Percentiles rank a stretch among this genome's conserved stretches.
phyloP scores from a whole-genome alignment of 805 yeast genomes.

The Starmerella lactis-condensi region DNA sequence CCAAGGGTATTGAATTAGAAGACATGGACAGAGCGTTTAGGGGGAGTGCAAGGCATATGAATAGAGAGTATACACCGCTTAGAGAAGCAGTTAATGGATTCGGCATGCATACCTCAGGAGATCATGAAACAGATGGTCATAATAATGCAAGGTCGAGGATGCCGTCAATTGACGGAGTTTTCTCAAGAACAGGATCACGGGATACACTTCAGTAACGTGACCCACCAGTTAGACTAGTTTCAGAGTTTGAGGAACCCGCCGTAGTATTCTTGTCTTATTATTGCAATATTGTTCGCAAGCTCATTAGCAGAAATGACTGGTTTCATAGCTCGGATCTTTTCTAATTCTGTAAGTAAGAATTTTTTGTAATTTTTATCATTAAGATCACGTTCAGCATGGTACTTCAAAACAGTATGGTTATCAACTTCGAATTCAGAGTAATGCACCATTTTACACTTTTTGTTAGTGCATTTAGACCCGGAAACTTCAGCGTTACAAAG shows the following conservation, averaged over 20 bases:
- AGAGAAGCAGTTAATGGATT: not conserved
- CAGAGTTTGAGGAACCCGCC: no score
- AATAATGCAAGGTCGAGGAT: not conserved
- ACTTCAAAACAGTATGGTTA: conserved; percentile 6
- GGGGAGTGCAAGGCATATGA: conserved; percentile 32
- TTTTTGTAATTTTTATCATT: conserved; percentile 5
- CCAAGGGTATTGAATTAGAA: conserved; percentile 71
- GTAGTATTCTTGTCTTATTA: no score
- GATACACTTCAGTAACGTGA: no score
- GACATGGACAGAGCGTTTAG: conserved; percentile 87
- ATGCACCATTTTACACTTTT: conserved; percentile 13
- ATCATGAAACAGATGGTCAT: not conserved
- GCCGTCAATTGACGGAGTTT: no score
- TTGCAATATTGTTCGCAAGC: no score
- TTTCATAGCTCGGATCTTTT: no score
- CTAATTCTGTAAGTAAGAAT: conserved; percentile 5
- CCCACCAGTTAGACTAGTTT: no score
- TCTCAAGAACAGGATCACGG: no score
- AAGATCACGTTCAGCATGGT: conserved; percentile 11
- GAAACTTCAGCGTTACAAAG: conserved; percentile 12
- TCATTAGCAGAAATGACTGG: no score
- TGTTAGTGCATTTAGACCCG: conserved; percentile 5
- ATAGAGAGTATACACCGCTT: conserved; percentile 14
- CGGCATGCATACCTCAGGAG: not conserved
- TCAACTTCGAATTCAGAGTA: conserved; percentile 11